phyloP scores from a whole-genome alignment of 768 basidiomycete genomes.

The Cytidiella melzeri region DNA sequence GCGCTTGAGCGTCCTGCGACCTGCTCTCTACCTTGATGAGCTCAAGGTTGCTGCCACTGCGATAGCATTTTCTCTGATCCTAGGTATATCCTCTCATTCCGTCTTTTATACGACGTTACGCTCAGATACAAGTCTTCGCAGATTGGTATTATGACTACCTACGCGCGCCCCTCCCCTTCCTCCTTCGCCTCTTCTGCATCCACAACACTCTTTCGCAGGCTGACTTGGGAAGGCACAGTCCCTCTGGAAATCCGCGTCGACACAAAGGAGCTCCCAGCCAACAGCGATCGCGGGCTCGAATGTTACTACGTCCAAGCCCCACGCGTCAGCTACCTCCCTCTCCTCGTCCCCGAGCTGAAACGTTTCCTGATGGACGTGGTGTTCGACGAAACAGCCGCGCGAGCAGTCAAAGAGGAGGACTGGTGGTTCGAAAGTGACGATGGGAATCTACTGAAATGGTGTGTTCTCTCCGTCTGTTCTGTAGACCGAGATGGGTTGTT shows the following conservation, averaged over 20 bases:
- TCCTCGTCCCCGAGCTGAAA: conserved; percentile 84
- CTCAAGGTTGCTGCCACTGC: background rate
- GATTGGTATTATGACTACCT: conserved; percentile 24
- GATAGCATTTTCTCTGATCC: background rate
- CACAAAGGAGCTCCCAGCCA: conserved; percentile 83
- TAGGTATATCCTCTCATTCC: background rate
- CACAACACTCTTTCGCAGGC: conserved; percentile 78
- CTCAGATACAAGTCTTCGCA: background rate
- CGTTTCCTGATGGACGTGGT: conserved; percentile 89
- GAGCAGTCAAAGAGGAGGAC: conserved; percentile 75
- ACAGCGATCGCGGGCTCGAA: conserved; percentile 84
- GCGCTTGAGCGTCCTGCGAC: no score
- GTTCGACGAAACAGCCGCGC: conserved; percentile 79
- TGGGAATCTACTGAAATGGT: conserved; percentile 85
- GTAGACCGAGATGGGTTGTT: background rate
- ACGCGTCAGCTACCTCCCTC: conserved; percentile 87
- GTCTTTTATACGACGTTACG: background rate
- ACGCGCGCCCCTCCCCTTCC: conserved; percentile 34
- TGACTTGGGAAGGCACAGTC: conserved; percentile 89
- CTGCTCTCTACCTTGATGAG: background rate
- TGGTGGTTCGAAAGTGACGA: conserved; percentile 98
- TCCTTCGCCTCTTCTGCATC: conserved; percentile 47
- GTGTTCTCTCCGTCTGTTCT: conserved; percentile 21
- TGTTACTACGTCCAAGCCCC: conserved; percentile 89
- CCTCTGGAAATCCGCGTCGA: conserved; percentile 87